Percentiles rank a stretch among this genome's conserved stretches.
Evolutionary conservation across 2,329 filamentous ascomycete genomes (phyloP).

Genomic region (Ophiostoma novo-ulmi): DNA sequence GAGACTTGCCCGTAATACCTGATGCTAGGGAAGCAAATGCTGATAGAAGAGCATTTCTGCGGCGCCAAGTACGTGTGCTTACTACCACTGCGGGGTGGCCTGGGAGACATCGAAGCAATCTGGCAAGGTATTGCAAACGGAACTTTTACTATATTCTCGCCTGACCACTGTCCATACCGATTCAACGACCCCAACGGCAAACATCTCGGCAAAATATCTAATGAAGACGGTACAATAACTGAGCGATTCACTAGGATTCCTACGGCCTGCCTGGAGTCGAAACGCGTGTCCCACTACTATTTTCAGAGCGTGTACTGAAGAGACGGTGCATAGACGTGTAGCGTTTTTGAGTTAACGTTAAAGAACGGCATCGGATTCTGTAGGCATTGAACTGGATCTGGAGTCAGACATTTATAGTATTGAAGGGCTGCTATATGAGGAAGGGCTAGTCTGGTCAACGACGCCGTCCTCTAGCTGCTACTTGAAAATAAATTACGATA

Average conservation of each 20-base stretch:
- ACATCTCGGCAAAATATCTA: not conserved
- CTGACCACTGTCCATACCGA: slow-evolving; percentile 42
- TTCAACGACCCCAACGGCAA: not conserved
- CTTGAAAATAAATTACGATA: not conserved
- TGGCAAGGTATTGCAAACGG: slow-evolving; percentile 48
- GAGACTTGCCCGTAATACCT: slow-evolving; percentile 56
- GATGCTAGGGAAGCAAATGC: slow-evolving; percentile 42
- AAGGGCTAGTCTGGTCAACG: slow-evolving; percentile 16
- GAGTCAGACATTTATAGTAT: slow-evolving; percentile 21
- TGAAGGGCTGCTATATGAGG: slow-evolving; percentile 20
- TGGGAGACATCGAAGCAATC: slow-evolving; percentile 45
- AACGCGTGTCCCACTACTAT: slow-evolving; percentile 46
- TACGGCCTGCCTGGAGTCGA: slow-evolving; percentile 55
- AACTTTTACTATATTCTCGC: slow-evolving; percentile 50
- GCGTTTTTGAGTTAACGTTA: slow-evolving; percentile 51
- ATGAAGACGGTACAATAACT: slow-evolving; percentile 12
- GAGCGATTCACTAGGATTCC: slow-evolving; percentile 51
- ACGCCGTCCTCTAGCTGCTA: not conserved
- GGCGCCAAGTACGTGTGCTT: slow-evolving; percentile 52
- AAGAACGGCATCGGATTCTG: slow-evolving; percentile 40
- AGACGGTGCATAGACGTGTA: slow-evolving; percentile 38
- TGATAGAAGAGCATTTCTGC: slow-evolving; percentile 23
- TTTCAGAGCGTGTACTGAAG: slow-evolving; percentile 34
- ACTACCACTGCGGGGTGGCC: slow-evolving; percentile 43
- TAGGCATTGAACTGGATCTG: slow-evolving; percentile 21